Percentiles rank a stretch among this genome's conserved stretches.
phyloP scores from a whole-genome alignment of 345 rosid genomes.

The Isatis tinctoria region DNA sequence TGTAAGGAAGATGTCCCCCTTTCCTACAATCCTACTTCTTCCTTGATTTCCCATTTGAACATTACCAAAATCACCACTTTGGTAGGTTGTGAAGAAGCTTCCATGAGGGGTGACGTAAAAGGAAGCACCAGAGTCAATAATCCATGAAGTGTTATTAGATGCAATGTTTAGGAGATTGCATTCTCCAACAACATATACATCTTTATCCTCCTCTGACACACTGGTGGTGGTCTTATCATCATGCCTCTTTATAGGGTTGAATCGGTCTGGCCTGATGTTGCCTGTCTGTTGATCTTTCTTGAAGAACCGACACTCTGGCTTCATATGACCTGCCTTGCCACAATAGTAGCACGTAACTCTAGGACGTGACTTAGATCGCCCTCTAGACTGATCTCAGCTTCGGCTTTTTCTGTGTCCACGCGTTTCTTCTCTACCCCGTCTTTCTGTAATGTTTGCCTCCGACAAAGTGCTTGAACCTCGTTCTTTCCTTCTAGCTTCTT shows the following conservation, averaged over 20 bases:
- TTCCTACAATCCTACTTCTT: background rate
- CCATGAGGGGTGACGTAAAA: background rate
- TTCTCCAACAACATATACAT: background rate
- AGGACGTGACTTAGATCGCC: background rate
- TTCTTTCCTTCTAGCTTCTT: background rate
- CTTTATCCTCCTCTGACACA: background rate
- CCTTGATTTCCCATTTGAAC: background rate
- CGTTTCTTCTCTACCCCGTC: background rate
- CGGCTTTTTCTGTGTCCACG: background rate
- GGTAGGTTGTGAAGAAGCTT: background rate
- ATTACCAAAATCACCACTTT: background rate
- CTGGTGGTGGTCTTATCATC: background rate
- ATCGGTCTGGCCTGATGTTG: background rate
- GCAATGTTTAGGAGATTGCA: background rate
- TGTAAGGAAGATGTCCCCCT: background rate
- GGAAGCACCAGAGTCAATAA: background rate
- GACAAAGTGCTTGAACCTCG: background rate
- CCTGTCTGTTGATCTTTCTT: background rate
- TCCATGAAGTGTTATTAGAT: background rate
- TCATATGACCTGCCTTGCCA: background rate
- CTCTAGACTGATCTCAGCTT: background rate
- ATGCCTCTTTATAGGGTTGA: background rate
- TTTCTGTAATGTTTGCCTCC: background rate
- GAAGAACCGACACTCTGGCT: background rate
- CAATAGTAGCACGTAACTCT: background rate